Percentiles rank a stretch among this genome's conserved stretches.
Conservation (phyloP, 2,329 filamentous ascomycete genomes). For the Neofusicoccum kwambonambiense region DNA sequence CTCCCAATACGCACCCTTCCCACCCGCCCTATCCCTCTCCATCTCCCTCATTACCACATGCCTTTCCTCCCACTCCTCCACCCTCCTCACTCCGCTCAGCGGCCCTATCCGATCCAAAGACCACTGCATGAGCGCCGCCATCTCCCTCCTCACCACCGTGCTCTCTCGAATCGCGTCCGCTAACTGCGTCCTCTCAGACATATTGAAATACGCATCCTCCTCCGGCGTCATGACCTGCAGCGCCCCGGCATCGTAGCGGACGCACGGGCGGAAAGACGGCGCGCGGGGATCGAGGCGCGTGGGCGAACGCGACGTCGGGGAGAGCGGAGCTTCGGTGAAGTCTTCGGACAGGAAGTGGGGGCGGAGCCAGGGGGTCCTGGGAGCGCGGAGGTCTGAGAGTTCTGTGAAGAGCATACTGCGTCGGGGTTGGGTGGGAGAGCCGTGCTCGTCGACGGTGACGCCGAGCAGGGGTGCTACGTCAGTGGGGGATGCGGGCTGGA, state of each 20-base stretch:
- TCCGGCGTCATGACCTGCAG: not conserved
- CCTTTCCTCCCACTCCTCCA: not conserved
- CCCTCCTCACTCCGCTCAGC: not conserved
- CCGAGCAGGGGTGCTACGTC: no score
- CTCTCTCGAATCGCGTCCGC: not conserved
- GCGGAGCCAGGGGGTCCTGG: not conserved
- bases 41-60: not conserved
- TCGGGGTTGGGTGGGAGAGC: no score
- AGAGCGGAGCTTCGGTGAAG: not conserved
- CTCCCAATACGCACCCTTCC: not conserved
- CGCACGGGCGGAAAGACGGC: not conserved
- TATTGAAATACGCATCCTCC: not conserved
- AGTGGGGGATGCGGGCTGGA: no score
- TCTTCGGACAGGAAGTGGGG: not conserved
- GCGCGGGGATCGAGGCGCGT: not conserved
- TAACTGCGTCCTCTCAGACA: not conserved
- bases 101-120: not conserved
- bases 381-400: no score
- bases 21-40: not conserved
- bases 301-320: not conserved
- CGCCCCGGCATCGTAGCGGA: not conserved
- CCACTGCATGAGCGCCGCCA: not conserved
- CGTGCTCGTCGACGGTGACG: no score
- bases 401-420: no score
- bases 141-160: not conserved